phyloP scores from a whole-genome alignment of 2,329 filamentous ascomycete species.

The Fusarium tupiense region DNA sequence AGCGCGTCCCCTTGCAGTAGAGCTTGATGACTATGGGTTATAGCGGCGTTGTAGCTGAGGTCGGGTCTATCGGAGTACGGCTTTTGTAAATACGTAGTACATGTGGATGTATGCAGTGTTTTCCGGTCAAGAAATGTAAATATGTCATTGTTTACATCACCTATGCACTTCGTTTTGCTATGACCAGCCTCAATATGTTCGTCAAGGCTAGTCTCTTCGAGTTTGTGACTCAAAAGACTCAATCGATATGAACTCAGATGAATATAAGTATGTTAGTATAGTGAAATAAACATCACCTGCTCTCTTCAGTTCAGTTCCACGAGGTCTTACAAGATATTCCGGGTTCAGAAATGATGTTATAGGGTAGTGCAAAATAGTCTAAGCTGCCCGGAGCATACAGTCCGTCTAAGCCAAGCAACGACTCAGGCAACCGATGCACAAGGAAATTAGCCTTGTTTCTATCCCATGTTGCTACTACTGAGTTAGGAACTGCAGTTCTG shows the following conservation, averaged over 20 bases:
- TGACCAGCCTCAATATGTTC: neutral
- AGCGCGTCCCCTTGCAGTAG: constrained; percentile 53
- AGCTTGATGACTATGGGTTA: neutral
- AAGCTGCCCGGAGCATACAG: neutral
- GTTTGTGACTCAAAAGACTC: neutral
- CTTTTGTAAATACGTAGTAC: constrained; percentile 1
- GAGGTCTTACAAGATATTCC: neutral
- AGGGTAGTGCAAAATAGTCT: neutral
- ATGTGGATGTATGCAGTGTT: neutral
- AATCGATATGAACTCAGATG: neutral
- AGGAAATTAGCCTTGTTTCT: neutral
- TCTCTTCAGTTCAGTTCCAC: neutral
- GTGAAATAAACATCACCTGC: too few relatives aligned
- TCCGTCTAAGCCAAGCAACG: neutral
- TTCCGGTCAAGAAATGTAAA: neutral
- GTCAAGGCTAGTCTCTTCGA: neutral
- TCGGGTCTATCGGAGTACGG: constrained; percentile 13
- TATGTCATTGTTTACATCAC: neutral
- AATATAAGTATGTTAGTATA: neutral
- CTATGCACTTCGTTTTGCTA: neutral
- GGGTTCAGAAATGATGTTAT: neutral
- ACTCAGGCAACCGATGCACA: neutral
- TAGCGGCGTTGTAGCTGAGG: constrained; percentile 10
- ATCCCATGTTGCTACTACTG: neutral
- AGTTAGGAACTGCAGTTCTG: neutral